phyloP scores from a whole-genome alignment of 768 basidiomycete species.

The Gloeopeniophorella convolvens region DNA sequence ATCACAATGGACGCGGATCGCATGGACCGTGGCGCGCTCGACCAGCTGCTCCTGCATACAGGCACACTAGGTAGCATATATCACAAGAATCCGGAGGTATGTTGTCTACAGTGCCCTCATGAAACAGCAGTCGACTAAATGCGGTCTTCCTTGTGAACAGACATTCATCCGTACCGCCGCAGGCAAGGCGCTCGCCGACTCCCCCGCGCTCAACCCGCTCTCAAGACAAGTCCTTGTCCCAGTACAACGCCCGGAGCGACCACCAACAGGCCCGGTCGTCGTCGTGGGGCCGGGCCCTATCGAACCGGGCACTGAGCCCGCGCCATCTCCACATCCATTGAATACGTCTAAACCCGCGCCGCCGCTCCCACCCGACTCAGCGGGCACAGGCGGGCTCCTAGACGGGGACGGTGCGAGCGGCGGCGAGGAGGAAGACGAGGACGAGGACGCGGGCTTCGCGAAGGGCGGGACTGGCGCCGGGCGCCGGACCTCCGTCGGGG shows the following conservation, averaged over 20 bases:
- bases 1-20: constrained; percentile 98
- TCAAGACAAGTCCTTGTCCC: constrained; percentile 70
- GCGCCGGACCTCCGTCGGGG: constrained; percentile 27
- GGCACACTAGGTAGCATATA: constrained; percentile 94
- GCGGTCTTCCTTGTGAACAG: constrained; percentile 31
- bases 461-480: constrained; percentile 34
- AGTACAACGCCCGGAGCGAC: constrained; percentile 45
- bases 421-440: constrained; percentile 27
- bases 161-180: constrained; percentile 91
- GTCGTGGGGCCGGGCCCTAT: constrained; percentile 60
- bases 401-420: constrained; percentile 21
- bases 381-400: constrained; percentile 21
- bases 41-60: constrained; percentile 90
- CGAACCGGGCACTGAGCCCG: constrained; percentile 35
- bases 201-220: constrained; percentile 80
- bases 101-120: constrained; percentile 12
- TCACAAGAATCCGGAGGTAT: constrained; percentile 93
- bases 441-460: constrained; percentile 25
- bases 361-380: constrained; percentile 26
- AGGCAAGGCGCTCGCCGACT: constrained; percentile 77
- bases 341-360: constrained; percentile 22
- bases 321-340: constrained; percentile 26
- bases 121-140: constrained; percentile 5
- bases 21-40: constrained; percentile 94
- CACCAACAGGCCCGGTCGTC: constrained; percentile 35